Base-by-base conservation (phyloP, 768 basidiomycete genomes). In the Boletus rufocinnamomeus region DNA sequence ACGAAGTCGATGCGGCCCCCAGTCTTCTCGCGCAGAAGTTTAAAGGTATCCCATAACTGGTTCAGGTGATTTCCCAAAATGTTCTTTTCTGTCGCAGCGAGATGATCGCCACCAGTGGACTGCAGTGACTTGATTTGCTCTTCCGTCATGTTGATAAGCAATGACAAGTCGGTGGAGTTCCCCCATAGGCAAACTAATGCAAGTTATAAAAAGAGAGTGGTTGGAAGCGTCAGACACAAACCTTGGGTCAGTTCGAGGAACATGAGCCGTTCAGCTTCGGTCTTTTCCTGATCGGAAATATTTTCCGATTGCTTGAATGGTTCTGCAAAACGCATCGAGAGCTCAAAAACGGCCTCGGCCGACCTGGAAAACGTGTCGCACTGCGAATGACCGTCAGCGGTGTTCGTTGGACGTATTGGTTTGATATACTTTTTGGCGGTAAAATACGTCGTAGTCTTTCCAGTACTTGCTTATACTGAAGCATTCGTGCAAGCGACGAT, bases 311-410 rank as follows among this genome's bases (percentile, higher is more conserved):
- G 81, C 60, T 82, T 83, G 77, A 87, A 92, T 1, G 93, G 92
- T 56, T 93, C 86, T 1, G 88, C 92, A 67, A 98, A 97, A 40
- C 95, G 89, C 76, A 83, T 87, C 2, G 95, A 95, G 23, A 98
- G 78, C 73, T 97, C 95, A 64, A 97, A 97, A 44, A 97, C 95
- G 10, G 95, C 95, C 51, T 94, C 89, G 13, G 84, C 69, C 0
- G 95, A 97, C 63, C 95, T 90, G 21, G 93, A 91, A 78, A 97
- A 98, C 3, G 95, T 97, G 66, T 97, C 95, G 68, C 94, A 96
- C 88, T 90, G 56, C 14, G 41, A 47, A 45, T 37, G 16, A 58
- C 38, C 38, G 45, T 74, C 43, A 65, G 57, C 9, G 28, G 25
- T 0, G 7, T 25, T 50, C 30, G n/a, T 19, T 32, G 28, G 21